Base-by-base conservation (phyloP, 2,329 filamentous ascomycete species). In the Botrytis pseudocinerea region DNA sequence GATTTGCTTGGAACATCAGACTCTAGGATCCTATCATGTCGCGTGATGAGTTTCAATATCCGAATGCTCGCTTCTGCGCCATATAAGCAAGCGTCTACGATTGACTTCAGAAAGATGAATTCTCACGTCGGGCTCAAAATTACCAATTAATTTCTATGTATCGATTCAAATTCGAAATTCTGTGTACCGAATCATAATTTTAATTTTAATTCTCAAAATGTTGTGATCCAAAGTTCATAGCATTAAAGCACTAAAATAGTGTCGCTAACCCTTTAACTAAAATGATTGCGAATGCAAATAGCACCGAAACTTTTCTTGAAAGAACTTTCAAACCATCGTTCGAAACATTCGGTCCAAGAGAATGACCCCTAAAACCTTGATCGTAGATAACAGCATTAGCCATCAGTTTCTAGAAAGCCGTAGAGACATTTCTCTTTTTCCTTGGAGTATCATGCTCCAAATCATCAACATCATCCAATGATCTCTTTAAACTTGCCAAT, bases 181-280 rank as follows among this genome's bases (percentile, higher is more conserved):
- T 22, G 14, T 7, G 2, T 14, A 32, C 1, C 28, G 1, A 42
- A 22, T n/a, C 4, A 5, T n/a, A 20, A 9, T 16, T 25, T 2
- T 1, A 0, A n/a, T 42, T 32, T 20, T 32, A 22, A 7, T 4
- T 16, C 1, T 18, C 4, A 1, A 42, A n/a, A 57, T 10, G 1
- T 40, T 8, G 22, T 66, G 14, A 66, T 10, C 14, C 16, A n/a
- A 61, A 40, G 14, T 20, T 4, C 40, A 46, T 44, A 64, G 18
- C 18, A 28, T 64, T 1, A 12, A 66, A 40, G 14, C 2, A 66
- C 9, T 40, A 28, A 6, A 2, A 35, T 32, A 68, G n/a, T 44
- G 65, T 69, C 65, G 65, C 65, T 69, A 69, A 69, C 48, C 65
- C 65, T 69, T 63, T 57, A 44, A 69, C 6, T 38, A 18, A 57